Base-by-base conservation (phyloP, 352 stramenopile species). In the Aphanomyces invadans region DNA sequence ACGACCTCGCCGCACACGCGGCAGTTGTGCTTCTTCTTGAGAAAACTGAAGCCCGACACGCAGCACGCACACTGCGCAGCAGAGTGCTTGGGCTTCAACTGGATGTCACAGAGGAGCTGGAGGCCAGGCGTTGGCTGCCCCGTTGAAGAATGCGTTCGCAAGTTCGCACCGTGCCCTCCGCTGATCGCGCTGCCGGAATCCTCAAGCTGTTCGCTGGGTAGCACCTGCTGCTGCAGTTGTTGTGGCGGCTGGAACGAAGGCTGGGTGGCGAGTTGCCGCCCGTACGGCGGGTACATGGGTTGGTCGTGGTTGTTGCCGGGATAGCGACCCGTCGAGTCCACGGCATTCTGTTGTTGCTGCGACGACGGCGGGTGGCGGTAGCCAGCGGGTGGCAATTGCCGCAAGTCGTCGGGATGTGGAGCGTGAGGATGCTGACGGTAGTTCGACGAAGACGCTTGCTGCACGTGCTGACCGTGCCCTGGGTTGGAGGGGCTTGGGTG, bases 1-100 rank as follows among this genome's bases (percentile, higher is more conserved):
- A 83, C 73, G 33, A 92, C 79, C 69, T 92, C 83, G 36, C 83
- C 83, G 42, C 83, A 92, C 28, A 78, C 74, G 51, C 79, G 80
- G 65, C 83, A 92, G 70, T 89, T 78, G 65, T 71, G 65, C 69
- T 92, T 92, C 75, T 88, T 90, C 29, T 76, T 77, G n/a, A 90
- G 62, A 62, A 90, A 76, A 12, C 71, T 73, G 52, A 92, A 92
- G 57, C 79, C 79, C 56, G 66, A 74, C 9, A 75, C 51, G 45
- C 83, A 92, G 49, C 60, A 67, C 21, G 60, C 60, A 33, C 60
- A 67, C 15, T 49, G 48, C 15, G 60, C 25, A 4, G 48, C 60
- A 3, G 19, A 26, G 33, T 67, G 60, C 28, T 67, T 67, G 2
- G 60, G 48, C 49, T 67, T 67, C 28, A 67, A 44, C n/a, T 67